Percentiles rank a stretch among this genome's conserved stretches.
Conservation (phyloP, 257 asterid species). For the Penstemon barbatus region DNA sequence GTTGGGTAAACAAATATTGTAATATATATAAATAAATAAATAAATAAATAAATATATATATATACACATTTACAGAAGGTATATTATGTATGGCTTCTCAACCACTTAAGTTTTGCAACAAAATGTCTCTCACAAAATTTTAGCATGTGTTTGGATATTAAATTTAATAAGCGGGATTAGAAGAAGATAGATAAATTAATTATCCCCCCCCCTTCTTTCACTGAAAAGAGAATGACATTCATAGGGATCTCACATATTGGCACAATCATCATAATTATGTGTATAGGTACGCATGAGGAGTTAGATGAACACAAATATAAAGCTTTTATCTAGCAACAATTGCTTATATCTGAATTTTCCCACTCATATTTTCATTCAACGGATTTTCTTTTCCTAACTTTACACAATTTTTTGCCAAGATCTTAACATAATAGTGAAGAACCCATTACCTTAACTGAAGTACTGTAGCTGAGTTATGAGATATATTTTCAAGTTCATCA, state of each 20-base stretch:
- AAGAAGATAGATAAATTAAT: not conserved
- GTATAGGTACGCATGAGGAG: no score
- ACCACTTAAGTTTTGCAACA: not conserved
- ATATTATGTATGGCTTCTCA: constrained; percentile 4
- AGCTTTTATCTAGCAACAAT: constrained; percentile 9
- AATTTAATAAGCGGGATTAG: not conserved
- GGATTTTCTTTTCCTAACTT: not conserved
- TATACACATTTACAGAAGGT: not conserved
- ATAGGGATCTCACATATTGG: not conserved
- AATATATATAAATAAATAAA: no score
- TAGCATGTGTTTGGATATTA: not conserved
- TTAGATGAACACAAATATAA: not conserved
- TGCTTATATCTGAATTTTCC: not conserved
- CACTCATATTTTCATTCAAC: not conserved
- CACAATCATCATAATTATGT: no score
- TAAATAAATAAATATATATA: not conserved
- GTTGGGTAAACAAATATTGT: constrained; percentile 12
- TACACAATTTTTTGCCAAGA: constrained; percentile 5
- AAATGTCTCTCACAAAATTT: not conserved
- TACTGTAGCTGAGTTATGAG: constrained; percentile 42
- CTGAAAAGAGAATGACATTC: not conserved
- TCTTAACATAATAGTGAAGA: constrained; percentile 14
- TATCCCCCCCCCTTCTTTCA: not conserved
- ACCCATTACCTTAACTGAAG: constrained; percentile 61
- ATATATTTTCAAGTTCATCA: constrained; percentile 52